Evolutionary conservation across 164 flowering plant genomes (phyloP).

Genomic region (Amborella trichopoda): DNA sequence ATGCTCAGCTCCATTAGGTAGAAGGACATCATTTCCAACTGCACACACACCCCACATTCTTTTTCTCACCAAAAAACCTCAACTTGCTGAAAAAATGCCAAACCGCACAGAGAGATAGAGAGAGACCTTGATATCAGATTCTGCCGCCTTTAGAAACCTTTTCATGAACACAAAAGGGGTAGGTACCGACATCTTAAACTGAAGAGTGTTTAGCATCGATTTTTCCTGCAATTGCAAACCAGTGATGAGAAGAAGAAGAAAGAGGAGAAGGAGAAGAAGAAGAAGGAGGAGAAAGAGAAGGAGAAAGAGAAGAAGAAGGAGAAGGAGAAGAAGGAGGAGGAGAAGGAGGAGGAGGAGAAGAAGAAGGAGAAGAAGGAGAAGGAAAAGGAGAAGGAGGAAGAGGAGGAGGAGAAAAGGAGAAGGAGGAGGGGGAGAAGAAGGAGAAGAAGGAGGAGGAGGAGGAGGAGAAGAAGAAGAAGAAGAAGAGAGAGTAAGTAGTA

Average conservation of each 20-base stretch:
- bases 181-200: slow-evolving; percentile 64
- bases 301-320: not conserved
- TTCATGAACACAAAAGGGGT: slow-evolving; percentile 75
- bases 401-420: too few relatives aligned
- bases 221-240: slow-evolving; percentile 43
- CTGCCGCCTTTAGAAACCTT: slow-evolving; percentile 73
- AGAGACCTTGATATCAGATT: slow-evolving; percentile 45
- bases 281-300: not conserved
- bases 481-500: too few relatives aligned
- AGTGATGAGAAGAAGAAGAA: too few relatives aligned
- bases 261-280: not conserved
- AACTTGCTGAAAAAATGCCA: too few relatives aligned
- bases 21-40: slow-evolving; percentile 72
- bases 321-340: not conserved
- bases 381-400: too few relatives aligned
- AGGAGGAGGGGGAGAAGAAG: too few relatives aligned
- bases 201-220: slow-evolving; percentile 48
- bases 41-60: slow-evolving; percentile 4
- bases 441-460: too few relatives aligned
- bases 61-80: not conserved
- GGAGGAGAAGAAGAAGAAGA: too few relatives aligned
- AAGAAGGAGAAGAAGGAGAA: not conserved
- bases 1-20: slow-evolving; percentile 66
- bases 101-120: not conserved
- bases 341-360: not conserved